phyloP scores from a whole-genome alignment of 139 green algal genomes.

The Closterium sp. region DNA sequence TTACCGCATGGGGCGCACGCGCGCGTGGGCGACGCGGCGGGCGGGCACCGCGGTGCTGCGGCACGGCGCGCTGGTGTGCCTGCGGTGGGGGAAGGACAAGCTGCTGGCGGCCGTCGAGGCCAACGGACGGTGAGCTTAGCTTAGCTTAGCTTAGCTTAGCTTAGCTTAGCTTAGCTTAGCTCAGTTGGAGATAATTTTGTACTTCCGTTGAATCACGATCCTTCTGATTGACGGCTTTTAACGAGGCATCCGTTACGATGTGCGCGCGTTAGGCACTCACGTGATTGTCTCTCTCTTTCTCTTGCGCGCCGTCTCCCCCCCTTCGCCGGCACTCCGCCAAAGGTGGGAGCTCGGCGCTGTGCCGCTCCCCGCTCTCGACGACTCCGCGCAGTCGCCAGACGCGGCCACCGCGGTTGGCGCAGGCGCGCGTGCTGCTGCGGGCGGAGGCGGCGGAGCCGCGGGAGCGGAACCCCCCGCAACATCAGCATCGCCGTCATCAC shows the following conservation, averaged over 20 bases:
- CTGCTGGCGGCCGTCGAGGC: neutral
- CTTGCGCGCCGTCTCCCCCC: too few relatives aligned
- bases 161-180: neutral
- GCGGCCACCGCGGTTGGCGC: neutral
- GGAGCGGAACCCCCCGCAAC: neutral
- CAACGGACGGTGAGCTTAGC: neutral
- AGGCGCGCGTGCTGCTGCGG: neutral
- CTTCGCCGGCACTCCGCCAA: too few relatives aligned
- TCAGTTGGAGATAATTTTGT: neutral
- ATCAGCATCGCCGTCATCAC: neutral
- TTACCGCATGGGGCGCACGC: neutral
- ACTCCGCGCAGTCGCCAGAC: neutral
- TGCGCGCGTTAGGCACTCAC: too few relatives aligned
- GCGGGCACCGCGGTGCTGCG: neutral
- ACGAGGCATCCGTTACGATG: neutral
- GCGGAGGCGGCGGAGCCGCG: neutral
- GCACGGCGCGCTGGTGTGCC: constrained; percentile 5
- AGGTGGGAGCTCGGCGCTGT: neutral
- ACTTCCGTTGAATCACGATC: neutral
- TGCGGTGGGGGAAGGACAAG: neutral
- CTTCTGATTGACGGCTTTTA: neutral
- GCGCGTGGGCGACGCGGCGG: neutral
- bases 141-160: neutral
- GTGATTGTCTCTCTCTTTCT: too few relatives aligned
- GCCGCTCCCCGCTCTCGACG: neutral